These are phyloP conservation scores for Crucihimalaya himalaica DNA, from an alignment of 345 rosid genomes.

Conservation along the genomic window DNA sequence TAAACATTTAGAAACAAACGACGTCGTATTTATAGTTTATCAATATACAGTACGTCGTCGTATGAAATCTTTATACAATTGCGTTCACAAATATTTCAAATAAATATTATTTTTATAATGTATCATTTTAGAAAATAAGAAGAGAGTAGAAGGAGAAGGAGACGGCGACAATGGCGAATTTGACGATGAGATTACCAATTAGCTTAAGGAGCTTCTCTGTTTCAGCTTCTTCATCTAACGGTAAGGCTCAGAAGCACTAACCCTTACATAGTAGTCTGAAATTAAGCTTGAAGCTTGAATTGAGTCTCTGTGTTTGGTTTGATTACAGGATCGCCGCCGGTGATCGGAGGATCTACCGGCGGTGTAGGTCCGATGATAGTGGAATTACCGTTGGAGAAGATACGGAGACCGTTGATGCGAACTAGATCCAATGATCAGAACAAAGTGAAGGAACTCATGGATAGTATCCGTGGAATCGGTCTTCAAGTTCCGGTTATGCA, in stretches of 20 bases:
- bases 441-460: slow-evolving; percentile 87
- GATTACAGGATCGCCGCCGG: slow-evolving; percentile 41
- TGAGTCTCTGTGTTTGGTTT: background rate
- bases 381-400: slow-evolving; percentile 76
- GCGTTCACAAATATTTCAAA: slow-evolving; percentile 27
- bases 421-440: slow-evolving; percentile 81
- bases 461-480: slow-evolving; percentile 73
- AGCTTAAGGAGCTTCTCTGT: slow-evolving; percentile 56
- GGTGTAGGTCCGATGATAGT: slow-evolving; percentile 61
- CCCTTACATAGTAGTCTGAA: background rate
- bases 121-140: too few relatives aligned
- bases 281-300: background rate
- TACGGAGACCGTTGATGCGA: slow-evolving; percentile 79
- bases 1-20: background rate
- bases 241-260: slow-evolving; percentile 30
- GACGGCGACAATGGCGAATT: slow-evolving; percentile 57
- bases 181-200: slow-evolving; percentile 48
- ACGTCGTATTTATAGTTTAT: background rate
- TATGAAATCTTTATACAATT: background rate
- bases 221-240: slow-evolving; percentile 67
- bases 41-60: slow-evolving; percentile 13
- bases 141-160: background rate
- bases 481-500: slow-evolving; percentile 83
- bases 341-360: slow-evolving; percentile 34
- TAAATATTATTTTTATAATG: background rate